These are phyloP conservation scores for Obba rivulosa DNA, from an alignment of 768 basidiomycete species.

Conservation along the genomic window DNA sequence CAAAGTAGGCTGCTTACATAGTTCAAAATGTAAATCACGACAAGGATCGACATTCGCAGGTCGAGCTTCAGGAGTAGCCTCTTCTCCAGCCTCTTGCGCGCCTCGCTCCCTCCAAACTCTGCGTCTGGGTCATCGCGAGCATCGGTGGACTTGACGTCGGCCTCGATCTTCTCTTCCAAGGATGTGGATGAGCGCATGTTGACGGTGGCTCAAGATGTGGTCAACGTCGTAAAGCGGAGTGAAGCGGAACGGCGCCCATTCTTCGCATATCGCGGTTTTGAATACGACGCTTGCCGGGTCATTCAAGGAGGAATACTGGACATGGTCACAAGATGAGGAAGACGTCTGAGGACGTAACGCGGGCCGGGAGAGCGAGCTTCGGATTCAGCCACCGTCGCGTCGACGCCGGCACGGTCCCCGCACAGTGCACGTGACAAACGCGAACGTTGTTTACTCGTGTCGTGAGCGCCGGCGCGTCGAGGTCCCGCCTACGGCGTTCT, in stretches of 20 bases:
- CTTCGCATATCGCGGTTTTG: too few species aligned
- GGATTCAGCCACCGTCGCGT: too few species aligned
- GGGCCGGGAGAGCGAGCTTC: too few species aligned
- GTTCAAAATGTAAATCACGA: slow-evolving; percentile 43
- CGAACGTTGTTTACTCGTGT: slow-evolving; percentile 28
- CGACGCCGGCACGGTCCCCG: background rate
- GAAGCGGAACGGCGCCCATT: too few species aligned
- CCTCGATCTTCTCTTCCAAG: slow-evolving; percentile 9
- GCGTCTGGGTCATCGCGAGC: slow-evolving; percentile 17
- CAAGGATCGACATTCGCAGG: slow-evolving; percentile 36
- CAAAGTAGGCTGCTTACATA: slow-evolving; percentile 28
- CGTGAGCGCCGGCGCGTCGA: background rate
- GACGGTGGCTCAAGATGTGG: background rate
- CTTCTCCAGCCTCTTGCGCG: slow-evolving; percentile 34
- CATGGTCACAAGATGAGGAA: too few species aligned
- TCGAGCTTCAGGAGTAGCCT: slow-evolving; percentile 41
- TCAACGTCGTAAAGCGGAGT: too few species aligned
- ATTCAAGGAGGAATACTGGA: too few species aligned
- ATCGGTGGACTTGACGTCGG: slow-evolving; percentile 10
- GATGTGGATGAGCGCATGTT: slow-evolving; percentile 15
- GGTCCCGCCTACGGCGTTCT: background rate
- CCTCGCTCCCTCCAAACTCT: slow-evolving; percentile 33
- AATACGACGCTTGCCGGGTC: too few species aligned
- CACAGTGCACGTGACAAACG: slow-evolving; percentile 23
- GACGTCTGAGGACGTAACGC: too few species aligned